A percentile compares a stretch with the other conserved stretches of the same genome.
Evolutionary conservation across 768 basidiomycete species (phyloP).

Genomic region (Trametes maxima): DNA sequence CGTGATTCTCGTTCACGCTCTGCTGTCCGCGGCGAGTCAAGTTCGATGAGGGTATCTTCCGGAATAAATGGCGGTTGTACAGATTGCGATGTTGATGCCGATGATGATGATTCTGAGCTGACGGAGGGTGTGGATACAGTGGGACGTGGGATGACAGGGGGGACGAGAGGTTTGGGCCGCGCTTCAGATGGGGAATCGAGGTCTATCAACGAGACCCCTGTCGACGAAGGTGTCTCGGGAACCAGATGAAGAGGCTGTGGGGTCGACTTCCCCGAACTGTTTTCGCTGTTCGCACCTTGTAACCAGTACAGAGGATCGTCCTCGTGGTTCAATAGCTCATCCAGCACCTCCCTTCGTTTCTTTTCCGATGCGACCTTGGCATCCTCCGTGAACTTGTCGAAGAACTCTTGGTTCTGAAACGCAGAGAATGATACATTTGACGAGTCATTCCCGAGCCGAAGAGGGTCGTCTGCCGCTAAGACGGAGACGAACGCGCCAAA

Average conservation of each 20-base stretch:
- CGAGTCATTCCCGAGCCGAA: constrained; percentile 28
- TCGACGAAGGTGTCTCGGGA: not conserved
- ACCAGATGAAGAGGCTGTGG: constrained; percentile 1
- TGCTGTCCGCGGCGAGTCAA: constrained; percentile 35
- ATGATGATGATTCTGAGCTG: not conserved
- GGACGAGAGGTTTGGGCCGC: constrained; percentile 17
- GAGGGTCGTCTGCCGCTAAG: constrained; percentile 53
- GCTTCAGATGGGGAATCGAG: constrained; percentile 21
- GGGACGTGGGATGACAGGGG: constrained; percentile 4
- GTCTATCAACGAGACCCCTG: constrained; percentile 14
- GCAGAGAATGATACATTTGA: constrained; percentile 10
- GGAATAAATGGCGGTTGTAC: not conserved
- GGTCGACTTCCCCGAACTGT: constrained; percentile 6
- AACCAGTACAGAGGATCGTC: constrained; percentile 73
- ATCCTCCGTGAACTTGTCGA: constrained; percentile 59
- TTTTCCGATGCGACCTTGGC: constrained; percentile 57
- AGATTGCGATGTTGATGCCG: not conserved
- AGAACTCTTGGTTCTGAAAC: constrained; percentile 44
- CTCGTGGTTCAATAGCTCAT: constrained; percentile 66
- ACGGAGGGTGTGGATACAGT: not conserved
- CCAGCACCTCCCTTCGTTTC: constrained; percentile 55
- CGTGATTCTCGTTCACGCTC: constrained; percentile 21
- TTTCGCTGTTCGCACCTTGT: constrained; percentile 10
- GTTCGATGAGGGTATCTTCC: constrained; percentile 28
- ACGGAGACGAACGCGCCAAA: constrained; percentile 68